Conservation (phyloP, 2,329 filamentous ascomycete genomes). For the Zymoseptoria crescenta region DNA sequence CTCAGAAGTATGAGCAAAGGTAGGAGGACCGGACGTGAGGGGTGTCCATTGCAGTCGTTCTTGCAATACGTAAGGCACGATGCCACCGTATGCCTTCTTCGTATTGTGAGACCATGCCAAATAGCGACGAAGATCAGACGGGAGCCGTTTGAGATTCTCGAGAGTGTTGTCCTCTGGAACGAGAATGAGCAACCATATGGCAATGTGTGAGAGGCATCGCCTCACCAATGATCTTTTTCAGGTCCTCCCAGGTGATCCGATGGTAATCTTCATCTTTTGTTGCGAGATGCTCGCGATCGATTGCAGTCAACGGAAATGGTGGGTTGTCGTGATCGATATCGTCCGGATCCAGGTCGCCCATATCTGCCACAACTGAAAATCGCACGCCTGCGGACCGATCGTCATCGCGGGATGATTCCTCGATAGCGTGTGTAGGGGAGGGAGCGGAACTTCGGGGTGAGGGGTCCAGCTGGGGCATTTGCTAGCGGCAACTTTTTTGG, state of each 20-base stretch:
- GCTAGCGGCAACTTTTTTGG: neutral
- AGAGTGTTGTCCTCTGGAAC: slow-evolving; percentile 42
- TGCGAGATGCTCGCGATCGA: slow-evolving; percentile 43
- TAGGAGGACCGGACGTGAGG: slow-evolving; percentile 15
- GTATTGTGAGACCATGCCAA: slow-evolving; percentile 50
- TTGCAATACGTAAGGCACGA: slow-evolving; percentile 49
- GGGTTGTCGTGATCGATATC: slow-evolving; percentile 27
- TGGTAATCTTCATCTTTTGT: slow-evolving; percentile 47
- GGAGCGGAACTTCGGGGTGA: neutral
- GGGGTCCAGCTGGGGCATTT: neutral
- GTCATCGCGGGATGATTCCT: slow-evolving; percentile 2
- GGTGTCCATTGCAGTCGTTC: slow-evolving; percentile 48
- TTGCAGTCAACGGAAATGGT: slow-evolving; percentile 42
- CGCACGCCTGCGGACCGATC: neutral
- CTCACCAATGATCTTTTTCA: slow-evolving; percentile 46
- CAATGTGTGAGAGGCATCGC: neutral
- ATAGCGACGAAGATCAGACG: slow-evolving; percentile 52
- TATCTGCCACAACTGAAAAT: neutral
- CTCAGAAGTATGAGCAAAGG: slow-evolving; percentile 38
- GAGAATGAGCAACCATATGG: neutral
- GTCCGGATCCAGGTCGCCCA: slow-evolving; percentile 12
- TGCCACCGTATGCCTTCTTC: slow-evolving; percentile 48
- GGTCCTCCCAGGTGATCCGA: slow-evolving; percentile 45
- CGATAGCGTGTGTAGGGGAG: neutral
- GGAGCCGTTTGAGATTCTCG: slow-evolving; percentile 50